Conservation (phyloP, 75 land plant genomes). For the Gnetum montanum region DNA sequence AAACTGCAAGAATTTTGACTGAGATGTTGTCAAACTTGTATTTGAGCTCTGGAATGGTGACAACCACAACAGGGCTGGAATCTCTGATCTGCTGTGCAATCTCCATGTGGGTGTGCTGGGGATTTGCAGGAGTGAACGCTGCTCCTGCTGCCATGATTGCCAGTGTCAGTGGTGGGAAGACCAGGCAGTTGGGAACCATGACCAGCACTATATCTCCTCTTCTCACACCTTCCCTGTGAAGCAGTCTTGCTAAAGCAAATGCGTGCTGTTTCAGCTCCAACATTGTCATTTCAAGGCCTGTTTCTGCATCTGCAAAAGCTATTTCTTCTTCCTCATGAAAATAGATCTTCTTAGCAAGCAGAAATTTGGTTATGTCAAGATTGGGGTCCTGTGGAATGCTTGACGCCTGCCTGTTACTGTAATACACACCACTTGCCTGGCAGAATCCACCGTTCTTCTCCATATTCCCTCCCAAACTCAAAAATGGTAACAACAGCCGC, state of each 20-base stretch:
- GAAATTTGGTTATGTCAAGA: slow-evolving; percentile 8
- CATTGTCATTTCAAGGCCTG: slow-evolving; percentile 15
- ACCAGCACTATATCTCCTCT: slow-evolving; percentile 34
- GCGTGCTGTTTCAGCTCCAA: slow-evolving; percentile 6
- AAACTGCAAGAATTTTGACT: neutral
- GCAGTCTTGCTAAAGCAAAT: slow-evolving; percentile 12
- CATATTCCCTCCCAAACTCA: no score
- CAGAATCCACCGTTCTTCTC: slow-evolving; percentile 33
- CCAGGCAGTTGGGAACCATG: slow-evolving; percentile 25
- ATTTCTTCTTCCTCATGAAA: neutral
- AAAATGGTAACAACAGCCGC: no score
- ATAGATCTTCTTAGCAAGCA: slow-evolving; percentile 2
- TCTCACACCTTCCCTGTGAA: slow-evolving; percentile 16
- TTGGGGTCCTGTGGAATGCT: slow-evolving; percentile 3
- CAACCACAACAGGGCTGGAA: slow-evolving; percentile 12
- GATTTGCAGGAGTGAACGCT: slow-evolving; percentile 31
- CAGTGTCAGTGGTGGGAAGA: slow-evolving; percentile 23
- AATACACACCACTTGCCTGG: slow-evolving; percentile 15
- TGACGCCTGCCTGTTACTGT: slow-evolving; percentile 10
- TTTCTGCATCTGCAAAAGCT: slow-evolving; percentile 25
- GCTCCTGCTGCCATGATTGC: slow-evolving; percentile 38
- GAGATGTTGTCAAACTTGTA: slow-evolving; percentile 10
- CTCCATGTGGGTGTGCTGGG: slow-evolving; percentile 24
- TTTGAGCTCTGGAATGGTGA: slow-evolving; percentile 12
- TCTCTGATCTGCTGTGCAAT: slow-evolving; percentile 18